Evolutionary conservation across 345 rosid species (phyloP), one percentile per base, ranked within the genome.

Genomic region (Lepidium africanum): DNA sequence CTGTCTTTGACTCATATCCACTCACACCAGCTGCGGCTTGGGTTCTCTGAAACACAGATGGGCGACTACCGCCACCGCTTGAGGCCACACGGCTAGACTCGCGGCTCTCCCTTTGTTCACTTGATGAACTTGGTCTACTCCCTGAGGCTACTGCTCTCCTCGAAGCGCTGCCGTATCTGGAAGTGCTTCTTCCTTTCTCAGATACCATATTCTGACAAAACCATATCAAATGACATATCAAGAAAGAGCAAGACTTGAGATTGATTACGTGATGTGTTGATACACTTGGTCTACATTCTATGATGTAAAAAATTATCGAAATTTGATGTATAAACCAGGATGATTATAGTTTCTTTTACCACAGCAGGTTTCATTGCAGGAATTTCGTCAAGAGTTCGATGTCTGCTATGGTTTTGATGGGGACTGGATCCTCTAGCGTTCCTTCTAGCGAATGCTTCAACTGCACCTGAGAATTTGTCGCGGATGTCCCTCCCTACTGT

Each of bases 101-200:
- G 0, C 87, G 85, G 53, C 73, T 65, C 10, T 87, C 93, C 16
- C 82, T 73, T 43, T 78, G 87, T 50, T 85, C 92, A 17, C 89
- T 96, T 0, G 96, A 86, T 49, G 96, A 85, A 80, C 86, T 79
- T 2, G 91, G 96, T 63, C 84, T 75, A 77, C 84, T 85, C 63
- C 80, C 82, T 10, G 89, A 78, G 38, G 83, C 76, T 1, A 84
- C 60, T 2, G 87, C 96, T 80, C 83, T 92, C 77, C 86, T 85
- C 4, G 96, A 82, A 70, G 88, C 65, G 59, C 91, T 88, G 17
- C 93, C 96, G 40, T 86, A 84, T 62, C 91, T 87, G 21, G 92
- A 86, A 58, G 82, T 72, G 71, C 73, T 76, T 9, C 75, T 80
- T 41, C 80, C 80, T 70, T 81, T 81, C 63, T 81, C 92, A 10